Percentiles rank a stretch among this genome's conserved stretches.
Evolutionary conservation across 441 rosid genomes (phyloP).

Genomic region (California macrophylla): DNA sequence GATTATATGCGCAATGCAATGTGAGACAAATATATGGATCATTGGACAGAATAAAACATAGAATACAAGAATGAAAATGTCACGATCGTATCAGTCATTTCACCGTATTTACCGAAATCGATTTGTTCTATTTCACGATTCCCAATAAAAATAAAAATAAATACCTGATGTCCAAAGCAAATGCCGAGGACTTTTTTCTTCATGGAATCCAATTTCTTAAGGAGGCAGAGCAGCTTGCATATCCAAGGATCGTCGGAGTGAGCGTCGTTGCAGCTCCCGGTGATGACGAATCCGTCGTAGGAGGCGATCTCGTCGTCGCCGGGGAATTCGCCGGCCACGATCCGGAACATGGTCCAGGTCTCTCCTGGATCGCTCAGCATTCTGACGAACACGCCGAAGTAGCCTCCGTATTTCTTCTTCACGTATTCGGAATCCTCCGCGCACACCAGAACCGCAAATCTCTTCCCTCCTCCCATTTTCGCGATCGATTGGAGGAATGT

Average conservation of each 20-base stretch:
- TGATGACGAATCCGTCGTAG: slow-evolving; percentile 56
- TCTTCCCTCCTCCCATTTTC: slow-evolving; percentile 22
- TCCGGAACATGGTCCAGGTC: slow-evolving; percentile 42
- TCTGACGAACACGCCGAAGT: slow-evolving; percentile 40
- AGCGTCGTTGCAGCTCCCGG: slow-evolving; percentile 64
- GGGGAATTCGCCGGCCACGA: slow-evolving; percentile 40
- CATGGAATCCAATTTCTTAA: slow-evolving; percentile 37
- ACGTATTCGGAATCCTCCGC: slow-evolving; percentile 53
- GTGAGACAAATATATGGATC: too few relatives aligned
- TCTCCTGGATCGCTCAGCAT: slow-evolving; percentile 48
- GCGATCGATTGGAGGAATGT: too few relatives aligned
- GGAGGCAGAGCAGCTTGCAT: slow-evolving; percentile 33
- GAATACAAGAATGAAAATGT: too few relatives aligned
- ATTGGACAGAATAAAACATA: too few relatives aligned
- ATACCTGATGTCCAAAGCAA: slow-evolving; percentile 76
- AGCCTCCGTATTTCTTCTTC: slow-evolving; percentile 42
- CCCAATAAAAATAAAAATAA: not conserved
- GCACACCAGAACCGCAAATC: slow-evolving; percentile 40
- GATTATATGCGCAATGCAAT: too few relatives aligned
- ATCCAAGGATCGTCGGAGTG: slow-evolving; percentile 54
- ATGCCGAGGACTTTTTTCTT: slow-evolving; percentile 52
- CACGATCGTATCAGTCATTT: too few relatives aligned
- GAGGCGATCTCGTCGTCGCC: slow-evolving; percentile 32
- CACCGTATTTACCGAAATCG: too few relatives aligned
- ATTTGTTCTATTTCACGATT: too few relatives aligned